Base-by-base conservation (phyloP, 257 asterid species). In the Nicotiana noctiflora region DNA sequence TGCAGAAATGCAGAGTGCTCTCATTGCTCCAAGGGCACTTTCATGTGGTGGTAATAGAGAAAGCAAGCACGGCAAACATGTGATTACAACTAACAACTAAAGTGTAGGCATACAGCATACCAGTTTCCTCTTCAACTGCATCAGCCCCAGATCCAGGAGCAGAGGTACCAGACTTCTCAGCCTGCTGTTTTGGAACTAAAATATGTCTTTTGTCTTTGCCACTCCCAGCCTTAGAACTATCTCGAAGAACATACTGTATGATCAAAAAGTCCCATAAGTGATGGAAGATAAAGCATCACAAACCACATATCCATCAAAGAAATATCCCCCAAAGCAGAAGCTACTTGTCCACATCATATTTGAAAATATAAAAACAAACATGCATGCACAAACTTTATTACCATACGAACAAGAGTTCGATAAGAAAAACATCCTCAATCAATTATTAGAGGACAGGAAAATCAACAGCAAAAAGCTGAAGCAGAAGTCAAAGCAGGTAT, bases 201-300 rank as follows among this genome's bases (percentile, higher is more conserved):
- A 80, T 80, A 86, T 86, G 61, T 52, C 91, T 74, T 85, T 87
- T 93, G 84, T 90, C 92, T 84, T 88, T 93, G 88, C 89, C 84
- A 83, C 86, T 83, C 79, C 81, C 81, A 79, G 72, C 81, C 88
- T 90, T 92, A 80, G 90, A 82, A 86, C 83, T 84, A 57, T 91
- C 95, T 89, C 94, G 89, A 44, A 82, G 83, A 80, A 93, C 93
- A 61, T 93, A 93, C 98, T 91, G 95, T 76, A 37, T 8, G 52
- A 85, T 51, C 79, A 82, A 34, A 85, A 78, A 87, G 82, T 77
- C 51, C 61, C 61, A 74, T 74, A 49, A 74, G 79, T 7, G 17
- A 74, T 21, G 25, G 61, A 23, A 49, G 51, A 49, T 5, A 70
- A 74, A 74, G 79, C 51, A 21, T 12, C 61, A 72, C 37, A 46